phyloP scores from a whole-genome alignment of 1,284 basidiomycete genomes.

The Hymenochaete sp. region DNA sequence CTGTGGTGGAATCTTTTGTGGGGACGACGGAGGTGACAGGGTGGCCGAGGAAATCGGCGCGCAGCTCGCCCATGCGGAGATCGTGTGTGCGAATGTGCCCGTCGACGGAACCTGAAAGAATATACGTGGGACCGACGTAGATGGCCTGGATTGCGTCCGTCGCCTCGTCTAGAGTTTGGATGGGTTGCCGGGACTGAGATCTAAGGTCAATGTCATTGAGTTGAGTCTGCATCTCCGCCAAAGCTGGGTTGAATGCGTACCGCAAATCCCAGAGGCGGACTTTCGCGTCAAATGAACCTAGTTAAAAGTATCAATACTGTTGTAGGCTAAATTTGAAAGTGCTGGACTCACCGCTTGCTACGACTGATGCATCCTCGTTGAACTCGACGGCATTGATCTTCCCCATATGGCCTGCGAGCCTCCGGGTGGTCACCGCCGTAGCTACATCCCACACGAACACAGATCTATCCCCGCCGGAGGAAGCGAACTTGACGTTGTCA shows the following conservation, averaged over 20 bases:
- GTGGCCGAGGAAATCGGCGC: slow-evolving; percentile 81
- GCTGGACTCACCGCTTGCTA: slow-evolving; percentile 67
- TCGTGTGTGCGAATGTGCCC: slow-evolving; percentile 91
- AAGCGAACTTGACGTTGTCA: slow-evolving; percentile 91
- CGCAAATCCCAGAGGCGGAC: slow-evolving; percentile 85
- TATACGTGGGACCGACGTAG: slow-evolving; percentile 50
- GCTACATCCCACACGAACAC: slow-evolving; percentile 96
- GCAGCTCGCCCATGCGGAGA: slow-evolving; percentile 82
- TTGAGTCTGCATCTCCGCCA: not conserved
- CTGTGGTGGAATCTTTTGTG: slow-evolving; percentile 64
- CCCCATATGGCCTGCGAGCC: slow-evolving; percentile 82
- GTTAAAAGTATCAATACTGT: not conserved
- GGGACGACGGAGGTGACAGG: slow-evolving; percentile 79
- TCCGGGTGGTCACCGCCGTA: slow-evolving; percentile 70
- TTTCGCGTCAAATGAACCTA: slow-evolving; percentile 83
- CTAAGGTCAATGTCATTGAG: slow-evolving; percentile 32
- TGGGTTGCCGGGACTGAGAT: slow-evolving; percentile 69
- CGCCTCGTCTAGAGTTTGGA: slow-evolving; percentile 89
- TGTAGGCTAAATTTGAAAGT: slow-evolving; percentile 8
- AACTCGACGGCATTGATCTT: slow-evolving; percentile 89
- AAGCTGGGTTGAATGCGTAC: slow-evolving; percentile 33
- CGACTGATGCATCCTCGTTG: slow-evolving; percentile 75
- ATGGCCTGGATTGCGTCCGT: slow-evolving; percentile 84
- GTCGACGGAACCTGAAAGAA: slow-evolving; percentile 83
- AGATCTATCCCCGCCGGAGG: slow-evolving; percentile 86